These are phyloP conservation scores for Trypanosoma conorhini DNA, from an alignment of 208 protist genomes.

Conservation along the genomic window DNA sequence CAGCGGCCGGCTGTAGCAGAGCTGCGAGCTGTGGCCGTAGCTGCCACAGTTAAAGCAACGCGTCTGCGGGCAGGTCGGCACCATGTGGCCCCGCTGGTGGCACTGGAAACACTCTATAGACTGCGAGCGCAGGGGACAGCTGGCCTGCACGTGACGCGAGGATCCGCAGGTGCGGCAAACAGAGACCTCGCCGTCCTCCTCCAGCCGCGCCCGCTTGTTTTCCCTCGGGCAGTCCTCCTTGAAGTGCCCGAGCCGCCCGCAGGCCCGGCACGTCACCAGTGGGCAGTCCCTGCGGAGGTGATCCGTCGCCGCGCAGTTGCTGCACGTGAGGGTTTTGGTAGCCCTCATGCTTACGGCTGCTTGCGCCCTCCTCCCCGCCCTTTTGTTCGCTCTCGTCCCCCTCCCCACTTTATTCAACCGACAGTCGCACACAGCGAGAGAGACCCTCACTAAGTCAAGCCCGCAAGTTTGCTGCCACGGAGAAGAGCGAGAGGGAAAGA, in stretches of 20 bases:
- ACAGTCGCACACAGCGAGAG: conserved; percentile 1
- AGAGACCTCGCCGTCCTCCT: conserved; percentile 35
- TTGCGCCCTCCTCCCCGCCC: neutral
- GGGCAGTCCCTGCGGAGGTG: conserved; percentile 67
- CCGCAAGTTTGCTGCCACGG: too few species aligned
- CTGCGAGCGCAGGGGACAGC: conserved; percentile 64
- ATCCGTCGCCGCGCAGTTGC: conserved; percentile 40
- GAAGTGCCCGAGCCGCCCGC: conserved; percentile 60
- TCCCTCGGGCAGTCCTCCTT: conserved; percentile 47
- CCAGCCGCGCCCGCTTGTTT: conserved; percentile 28
- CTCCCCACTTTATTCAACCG: neutral
- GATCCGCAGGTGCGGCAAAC: conserved; percentile 79
- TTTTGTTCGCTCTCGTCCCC: neutral
- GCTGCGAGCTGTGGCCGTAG: conserved; percentile 82
- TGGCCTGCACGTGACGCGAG: conserved; percentile 66
- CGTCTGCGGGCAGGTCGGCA: conserved; percentile 79
- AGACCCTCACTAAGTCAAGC: neutral
- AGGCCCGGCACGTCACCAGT: conserved; percentile 50
- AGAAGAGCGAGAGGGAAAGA: too few species aligned
- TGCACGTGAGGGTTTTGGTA: conserved; percentile 24
- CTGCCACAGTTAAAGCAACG: conserved; percentile 90
- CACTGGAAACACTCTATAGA: conserved; percentile 83
- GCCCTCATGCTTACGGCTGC: neutral
- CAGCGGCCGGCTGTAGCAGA: conserved; percentile 81
- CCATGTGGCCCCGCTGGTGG: conserved; percentile 81